Percentiles rank a stretch among this genome's conserved stretches.
phyloP scores from a whole-genome alignment of 2,329 filamentous ascomycete species.

The Colletotrichum euphorbiae region DNA sequence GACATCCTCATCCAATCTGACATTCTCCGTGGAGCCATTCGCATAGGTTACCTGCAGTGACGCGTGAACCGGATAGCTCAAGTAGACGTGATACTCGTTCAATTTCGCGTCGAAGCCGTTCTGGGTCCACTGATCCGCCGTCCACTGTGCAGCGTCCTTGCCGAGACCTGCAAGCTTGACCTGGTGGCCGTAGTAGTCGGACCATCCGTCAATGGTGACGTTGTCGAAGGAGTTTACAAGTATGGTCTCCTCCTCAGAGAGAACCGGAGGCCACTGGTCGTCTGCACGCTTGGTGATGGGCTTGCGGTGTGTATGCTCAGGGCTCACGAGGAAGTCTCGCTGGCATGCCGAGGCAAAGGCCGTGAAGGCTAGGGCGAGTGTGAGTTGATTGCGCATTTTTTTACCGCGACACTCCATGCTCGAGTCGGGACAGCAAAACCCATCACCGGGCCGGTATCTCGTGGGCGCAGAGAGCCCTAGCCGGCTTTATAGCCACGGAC shows the following conservation, averaged over 20 bases:
- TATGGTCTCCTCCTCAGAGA: conserved; percentile 49
- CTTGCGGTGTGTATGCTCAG: conserved; percentile 49
- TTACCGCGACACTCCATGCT: background rate
- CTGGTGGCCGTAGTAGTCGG: conserved; percentile 54
- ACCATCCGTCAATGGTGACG: conserved; percentile 52
- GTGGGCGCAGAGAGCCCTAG: background rate
- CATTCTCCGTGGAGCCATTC: conserved; percentile 67
- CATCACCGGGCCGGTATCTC: no score
- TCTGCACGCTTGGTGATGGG: conserved; percentile 48
- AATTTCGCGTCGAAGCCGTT: conserved; percentile 50
- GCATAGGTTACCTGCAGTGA: conserved; percentile 55
- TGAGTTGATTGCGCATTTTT: conserved; percentile 27
- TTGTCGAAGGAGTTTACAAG: conserved; percentile 53
- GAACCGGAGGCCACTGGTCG: conserved; percentile 49
- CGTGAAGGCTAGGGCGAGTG: conserved; percentile 40
- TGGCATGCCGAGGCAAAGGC: conserved; percentile 46
- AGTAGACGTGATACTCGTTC: conserved; percentile 67
- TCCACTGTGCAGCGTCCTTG: conserved; percentile 54
- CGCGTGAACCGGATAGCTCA: conserved; percentile 71
- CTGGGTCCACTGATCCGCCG: conserved; percentile 51
- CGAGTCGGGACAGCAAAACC: no score
- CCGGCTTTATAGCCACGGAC: conserved; percentile 16
- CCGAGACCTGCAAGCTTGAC: conserved; percentile 53
- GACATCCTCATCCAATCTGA: conserved; percentile 78
- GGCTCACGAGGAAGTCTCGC: conserved; percentile 45